A percentile compares a stretch with the other conserved stretches of the same genome.
Evolutionary conservation across 257 asterid species (phyloP).

Genomic region (Lycium barbarum): DNA sequence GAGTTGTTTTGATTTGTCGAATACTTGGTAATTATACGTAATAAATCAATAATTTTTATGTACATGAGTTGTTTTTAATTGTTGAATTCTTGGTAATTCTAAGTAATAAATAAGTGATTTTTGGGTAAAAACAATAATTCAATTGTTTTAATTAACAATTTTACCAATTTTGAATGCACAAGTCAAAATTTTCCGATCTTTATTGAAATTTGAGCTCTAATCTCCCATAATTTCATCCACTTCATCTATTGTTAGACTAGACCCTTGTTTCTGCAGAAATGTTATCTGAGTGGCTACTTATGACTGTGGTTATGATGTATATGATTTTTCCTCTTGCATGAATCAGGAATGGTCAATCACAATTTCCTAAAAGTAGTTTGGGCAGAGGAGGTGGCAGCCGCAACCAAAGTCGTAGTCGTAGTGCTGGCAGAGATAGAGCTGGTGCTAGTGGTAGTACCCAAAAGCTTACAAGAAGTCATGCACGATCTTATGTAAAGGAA

Average conservation of each 20-base stretch:
- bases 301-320: background rate
- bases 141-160: no score
- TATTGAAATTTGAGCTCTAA: background rate
- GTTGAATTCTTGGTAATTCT: no score
- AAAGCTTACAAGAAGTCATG: slow-evolving; percentile 64
- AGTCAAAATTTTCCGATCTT: background rate
- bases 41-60: slow-evolving; percentile 40
- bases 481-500: slow-evolving; percentile 60
- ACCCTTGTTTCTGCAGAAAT: background rate
- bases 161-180: background rate
- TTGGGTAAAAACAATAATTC: background rate
- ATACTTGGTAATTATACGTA: slow-evolving; percentile 29
- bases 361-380: slow-evolving; percentile 36
- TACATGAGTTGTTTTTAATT: no score
- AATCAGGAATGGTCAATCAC: background rate
- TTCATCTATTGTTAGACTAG: background rate
- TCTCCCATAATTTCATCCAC: background rate
- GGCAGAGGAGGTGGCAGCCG: slow-evolving; percentile 36
- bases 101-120: no score
- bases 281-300: background rate
- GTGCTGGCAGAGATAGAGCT: slow-evolving; percentile 25
- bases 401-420: background rate
- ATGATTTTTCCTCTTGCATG: background rate
- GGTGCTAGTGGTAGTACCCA: slow-evolving; percentile 52
- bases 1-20: no score